phyloP scores from a whole-genome alignment of 2,329 filamentous ascomycete genomes.

The Hypoxylon sp. region DNA sequence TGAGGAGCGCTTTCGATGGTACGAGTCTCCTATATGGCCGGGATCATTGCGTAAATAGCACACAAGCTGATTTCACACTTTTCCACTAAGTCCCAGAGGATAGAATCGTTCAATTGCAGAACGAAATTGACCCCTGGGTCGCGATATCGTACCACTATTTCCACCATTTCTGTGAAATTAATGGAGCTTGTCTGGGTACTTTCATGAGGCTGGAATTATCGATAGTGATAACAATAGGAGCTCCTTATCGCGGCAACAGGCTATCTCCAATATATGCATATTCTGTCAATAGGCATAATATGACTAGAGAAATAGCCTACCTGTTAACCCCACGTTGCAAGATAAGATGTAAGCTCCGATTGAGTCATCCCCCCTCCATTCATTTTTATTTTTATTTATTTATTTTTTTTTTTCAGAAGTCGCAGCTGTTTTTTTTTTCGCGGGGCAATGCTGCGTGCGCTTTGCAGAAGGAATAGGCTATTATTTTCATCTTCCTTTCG shows the following conservation, averaged over 20 bases:
- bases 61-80: background rate
- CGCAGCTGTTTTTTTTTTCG: slow-evolving; percentile 7
- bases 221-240: background rate
- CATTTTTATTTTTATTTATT: slow-evolving; percentile 24
- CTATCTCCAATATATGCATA: too few relatives aligned
- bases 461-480: slow-evolving; percentile 24
- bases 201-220: slow-evolving; percentile 16
- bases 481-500: slow-evolving; percentile 10
- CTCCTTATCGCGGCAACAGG: background rate
- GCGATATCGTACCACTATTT: slow-evolving; percentile 25
- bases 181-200: slow-evolving; percentile 25
- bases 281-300: background rate
- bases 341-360: slow-evolving; percentile 14
- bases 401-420: slow-evolving; percentile 22
- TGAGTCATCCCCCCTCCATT: slow-evolving; percentile 29
- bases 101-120: slow-evolving; percentile 24
- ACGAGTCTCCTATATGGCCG: background rate
- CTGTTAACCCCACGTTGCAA: slow-evolving; percentile 20
- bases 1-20: background rate
- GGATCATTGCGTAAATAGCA: background rate
- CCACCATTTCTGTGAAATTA: too few relatives aligned
- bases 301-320: slow-evolving; percentile 1
- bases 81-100: slow-evolving; percentile 18
- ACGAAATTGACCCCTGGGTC: slow-evolving; percentile 8
- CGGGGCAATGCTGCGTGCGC: slow-evolving; percentile 32